Evolutionary conservation across 495 filamentous ascomycete species (phyloP).

Genomic region (Penicillium nucicola): DNA sequence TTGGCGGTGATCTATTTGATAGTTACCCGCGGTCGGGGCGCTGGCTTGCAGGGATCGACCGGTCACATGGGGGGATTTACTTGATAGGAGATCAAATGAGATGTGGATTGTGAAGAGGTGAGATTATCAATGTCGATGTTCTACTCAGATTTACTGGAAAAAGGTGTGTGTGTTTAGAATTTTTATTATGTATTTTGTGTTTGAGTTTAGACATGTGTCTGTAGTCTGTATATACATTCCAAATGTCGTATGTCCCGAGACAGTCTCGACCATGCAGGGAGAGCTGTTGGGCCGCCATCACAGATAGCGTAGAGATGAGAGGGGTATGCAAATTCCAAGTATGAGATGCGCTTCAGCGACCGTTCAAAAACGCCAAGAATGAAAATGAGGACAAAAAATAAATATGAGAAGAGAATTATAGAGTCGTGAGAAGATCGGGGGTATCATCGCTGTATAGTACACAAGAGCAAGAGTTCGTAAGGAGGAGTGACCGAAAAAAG

Average conservation of each 20-base stretch:
- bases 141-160: too few relatives aligned
- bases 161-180: background rate
- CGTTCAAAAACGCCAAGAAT: conserved; percentile 10
- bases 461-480: conserved; percentile 13
- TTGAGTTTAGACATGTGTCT: background rate
- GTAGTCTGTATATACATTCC: conserved; percentile 8
- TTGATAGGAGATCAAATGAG: conserved; percentile 3
- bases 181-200: conserved; percentile 2
- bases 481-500: background rate
- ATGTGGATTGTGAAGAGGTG: background rate
- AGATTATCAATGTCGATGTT: background rate
- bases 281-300: conserved; percentile 12
- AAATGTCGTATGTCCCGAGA: conserved; percentile 7
- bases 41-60: conserved; percentile 14
- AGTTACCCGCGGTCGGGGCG: conserved; percentile 9
- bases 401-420: conserved; percentile 1
- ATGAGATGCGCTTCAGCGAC: conserved; percentile 9
- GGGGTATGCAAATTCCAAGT: conserved; percentile 4
- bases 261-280: conserved; percentile 25
- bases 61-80: conserved; percentile 19
- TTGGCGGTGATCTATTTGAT: background rate
- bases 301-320: conserved; percentile 3
- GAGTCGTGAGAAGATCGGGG: conserved; percentile 21
- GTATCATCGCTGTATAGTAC: conserved; percentile 27
- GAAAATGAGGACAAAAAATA: background rate